Base-by-base conservation (phyloP, 177 flowering plant genomes). In the Vitis hybrid region DNA sequence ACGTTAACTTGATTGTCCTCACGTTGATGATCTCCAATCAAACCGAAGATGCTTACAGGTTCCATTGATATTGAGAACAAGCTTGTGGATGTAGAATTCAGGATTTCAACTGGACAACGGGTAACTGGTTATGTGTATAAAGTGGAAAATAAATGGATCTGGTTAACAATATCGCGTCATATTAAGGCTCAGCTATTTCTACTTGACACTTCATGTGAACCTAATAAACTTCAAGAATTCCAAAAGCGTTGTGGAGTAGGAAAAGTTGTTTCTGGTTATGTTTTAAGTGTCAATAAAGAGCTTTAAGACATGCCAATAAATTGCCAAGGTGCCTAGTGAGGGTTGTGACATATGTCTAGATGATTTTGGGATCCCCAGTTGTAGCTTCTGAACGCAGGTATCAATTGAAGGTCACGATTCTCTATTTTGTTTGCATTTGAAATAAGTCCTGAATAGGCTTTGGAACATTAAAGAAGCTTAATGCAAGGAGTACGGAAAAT, bases 61-160 rank as follows among this genome's bases (percentile, higher is more conserved):
- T 67, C 73, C 61, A 13, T 6, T 64, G 82, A 73, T 0, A 32
- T 30, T 18, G 69, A 30, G 57, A 84, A 66, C 48, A 55, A 52
- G 61, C 60, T 74, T 61, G n/a, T 50, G 54, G 52, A 58, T 32
- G 84, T 82, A 57, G 78, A 79, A 13, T 76, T 81, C 52, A 75
- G 78, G 64, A 88, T 81, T 78, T 76, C 84, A 17, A 41, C 54
- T 70, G 92, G 96, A 58, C 84, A 89, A 75, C 21, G 68, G 71
- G 85, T 93, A 61, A 78, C 82, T 63, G 98, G 92, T 24, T 93
- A 87, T 86, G 97, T 95, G 20, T 83, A 84, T 67, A 91, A 88
- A 74, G 91, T 90, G 71, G 92, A 90, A 66, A 65, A 55, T 64
- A 94, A 91, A 50, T 95, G 99, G 99, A 90, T 78, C 41, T 88